Evolutionary conservation across 2,329 filamentous ascomycete genomes (phyloP), one percentile per base, ranked within the genome.

Genomic region (Trichoderma koningii): DNA sequence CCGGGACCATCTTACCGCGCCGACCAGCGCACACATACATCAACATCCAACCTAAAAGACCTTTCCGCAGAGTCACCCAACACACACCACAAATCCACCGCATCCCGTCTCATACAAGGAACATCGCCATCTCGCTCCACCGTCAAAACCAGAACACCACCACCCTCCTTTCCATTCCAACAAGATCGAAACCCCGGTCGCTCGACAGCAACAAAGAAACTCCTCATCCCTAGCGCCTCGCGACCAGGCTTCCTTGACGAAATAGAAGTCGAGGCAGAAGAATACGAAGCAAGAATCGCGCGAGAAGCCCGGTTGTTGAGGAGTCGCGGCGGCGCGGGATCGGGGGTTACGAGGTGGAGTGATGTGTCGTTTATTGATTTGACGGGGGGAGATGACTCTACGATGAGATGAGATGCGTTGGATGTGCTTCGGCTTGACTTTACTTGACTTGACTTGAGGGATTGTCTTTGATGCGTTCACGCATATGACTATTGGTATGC

Each of bases 191-290:
- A 12, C 10, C 30, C 9, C 7, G 7, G 10, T 3, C 7, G 1
- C 7, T 10, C 30, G 30, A 10, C 30, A 3, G 30, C 30, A 34
- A 34, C 30, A 7, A 81, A 79, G 67, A 81, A 76, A 66, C 66
- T 80, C 14, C 74, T 78, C 66, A 68, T 78, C 42, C 77, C 79
- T 14, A 74, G 75, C 48, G 71, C 30, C 30, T 34, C 30, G 30
- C 9, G 71, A 15, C 70, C 70, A 6, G 80, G 80, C 3, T 82
- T 79, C 70, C 77, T 79, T 67, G 70, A 73, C 28, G 78, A 76
- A 38, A 61, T 74, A 2, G 68, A 73, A 17, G 69, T 73, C 7
- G 68, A 71, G 1, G 67, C 66, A 1, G 69, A 72, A 14, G 68
- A 77, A 64, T 68, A 70, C 1, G 72, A 74, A 15, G 70, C 68